Evolutionary conservation across 1,284 basidiomycete genomes (phyloP).

Genomic region (Afroboletus lepidellus): DNA sequence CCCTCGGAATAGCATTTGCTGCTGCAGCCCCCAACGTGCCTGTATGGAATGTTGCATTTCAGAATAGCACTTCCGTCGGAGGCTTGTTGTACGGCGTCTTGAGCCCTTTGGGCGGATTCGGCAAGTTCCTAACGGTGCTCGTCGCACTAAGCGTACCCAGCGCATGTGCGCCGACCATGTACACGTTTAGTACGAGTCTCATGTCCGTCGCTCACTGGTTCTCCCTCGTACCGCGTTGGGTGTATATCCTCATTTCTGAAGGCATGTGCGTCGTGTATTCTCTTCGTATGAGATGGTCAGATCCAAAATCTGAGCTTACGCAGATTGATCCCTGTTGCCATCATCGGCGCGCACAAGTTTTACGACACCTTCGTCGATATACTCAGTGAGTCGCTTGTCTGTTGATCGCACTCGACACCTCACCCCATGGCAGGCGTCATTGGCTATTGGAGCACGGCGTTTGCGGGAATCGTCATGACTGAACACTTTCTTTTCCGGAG

Average conservation of each 20-base stretch:
- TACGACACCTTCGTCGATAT: constrained; percentile 57
- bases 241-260: constrained; percentile 68
- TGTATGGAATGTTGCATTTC: constrained; percentile 56
- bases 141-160: constrained; percentile 50
- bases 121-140: constrained; percentile 48
- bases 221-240: constrained; percentile 64
- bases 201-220: constrained; percentile 57
- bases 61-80: constrained; percentile 51
- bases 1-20: constrained; percentile 64
- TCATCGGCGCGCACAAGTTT: constrained; percentile 58
- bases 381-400: constrained; percentile 40
- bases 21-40: constrained; percentile 57
- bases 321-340: constrained; percentile 58
- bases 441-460: constrained; percentile 51
- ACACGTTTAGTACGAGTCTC: constrained; percentile 71
- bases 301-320: not conserved
- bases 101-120: constrained; percentile 52
- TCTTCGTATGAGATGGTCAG: not conserved
- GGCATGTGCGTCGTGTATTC: constrained; percentile 50
- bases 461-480: constrained; percentile 46
- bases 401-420: not conserved
- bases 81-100: constrained; percentile 60
- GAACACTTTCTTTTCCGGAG: constrained; percentile 62
- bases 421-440: constrained; percentile 41
- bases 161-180: constrained; percentile 71